These are phyloP conservation scores for Aspergillus olivimuriae DNA, from an alignment of 495 filamentous ascomycete species.

Conservation along the genomic window DNA sequence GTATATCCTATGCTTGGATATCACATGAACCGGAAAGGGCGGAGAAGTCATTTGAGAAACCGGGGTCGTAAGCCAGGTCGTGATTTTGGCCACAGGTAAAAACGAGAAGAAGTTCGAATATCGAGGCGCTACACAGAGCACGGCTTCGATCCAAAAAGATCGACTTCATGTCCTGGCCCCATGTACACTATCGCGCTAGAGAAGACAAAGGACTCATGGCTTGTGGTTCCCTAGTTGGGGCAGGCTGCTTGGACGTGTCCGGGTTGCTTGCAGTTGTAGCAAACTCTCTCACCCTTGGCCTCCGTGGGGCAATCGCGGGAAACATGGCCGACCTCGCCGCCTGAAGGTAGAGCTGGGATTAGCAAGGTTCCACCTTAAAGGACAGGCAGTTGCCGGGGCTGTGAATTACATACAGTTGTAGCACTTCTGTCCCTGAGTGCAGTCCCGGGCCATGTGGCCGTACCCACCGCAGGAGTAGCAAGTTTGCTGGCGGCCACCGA, in stretches of 20 bases:
- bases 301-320: conserved; percentile 94
- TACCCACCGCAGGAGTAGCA: conserved; percentile 97
- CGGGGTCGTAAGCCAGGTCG: conserved; percentile 21
- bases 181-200: conserved; percentile 12
- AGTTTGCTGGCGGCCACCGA: conserved; percentile 60
- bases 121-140: conserved; percentile 15
- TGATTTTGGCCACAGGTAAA: conserved; percentile 7
- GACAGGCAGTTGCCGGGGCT: neutral
- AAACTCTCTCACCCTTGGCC: conserved; percentile 82
- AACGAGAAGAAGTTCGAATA: conserved; percentile 1
- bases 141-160: conserved; percentile 7
- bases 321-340: conserved; percentile 87
- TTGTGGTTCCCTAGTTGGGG: conserved; percentile 53
- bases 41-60: neutral
- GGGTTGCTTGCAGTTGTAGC: conserved; percentile 99
- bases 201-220: conserved; percentile 21
- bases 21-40: neutral
- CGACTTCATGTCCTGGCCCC: conserved; percentile 11
- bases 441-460: conserved; percentile 96
- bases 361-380: conserved; percentile 1
- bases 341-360: conserved; percentile 23
- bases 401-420: conserved; percentile 74
- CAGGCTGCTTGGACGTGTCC: conserved; percentile 93
- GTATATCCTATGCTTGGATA: neutral
- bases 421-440: conserved; percentile 98